Base-by-base conservation (phyloP, 352 stramenopile genomes). In the Thraustochytrium striatum region DNA sequence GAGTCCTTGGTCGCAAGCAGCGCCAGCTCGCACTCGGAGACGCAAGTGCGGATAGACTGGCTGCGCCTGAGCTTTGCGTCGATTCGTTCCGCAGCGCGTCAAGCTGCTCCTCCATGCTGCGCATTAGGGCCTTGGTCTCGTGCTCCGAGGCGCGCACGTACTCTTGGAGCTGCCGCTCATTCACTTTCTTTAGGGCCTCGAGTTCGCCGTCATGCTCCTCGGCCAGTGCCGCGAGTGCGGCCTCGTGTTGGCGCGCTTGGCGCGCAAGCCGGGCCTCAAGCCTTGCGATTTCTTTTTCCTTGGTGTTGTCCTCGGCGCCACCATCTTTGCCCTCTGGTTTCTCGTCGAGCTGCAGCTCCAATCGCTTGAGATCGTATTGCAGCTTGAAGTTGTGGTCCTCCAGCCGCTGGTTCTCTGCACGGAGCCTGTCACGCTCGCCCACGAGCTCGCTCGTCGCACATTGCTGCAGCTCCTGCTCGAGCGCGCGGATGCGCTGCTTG, bases 371-470 rank as follows among this genome's bases (percentile, higher is more conserved):
- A 25, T 75, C 65, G 50, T 75, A 75, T 7, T 38, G n/a, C 11
- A 75, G 65, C 65, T 61, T 35, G 16, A 30, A 16, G 50, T 61
- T 62, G 28, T 75, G 41, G 30, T 75, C 47, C 52, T 75, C 65
- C 21, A 58, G 25, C 52, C 9, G 1, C 30, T 61, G 2, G 8
- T 69, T 16, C 35, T 21, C 39, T 8, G 38, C 44, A 5, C 21
- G 8, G 8, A 68, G 35, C 21, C 32, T 55, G 5, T 70, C 25
- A n/a, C 7, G 33, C 7, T 47, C 59, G 7, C 5, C 38, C 59
- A 70, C 59, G 33, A 62, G 44, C 44, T 61, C 19, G 65, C 52
- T 21, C 3, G 16, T 3, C 32, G 8, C 44, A 70, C 28, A 36
- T 43, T n/a, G 30, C n/a, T 21, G 41, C 30, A 75, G 7, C 41